Evolutionary conservation across 371 early-diverging fungal genomes (phyloP).

Genomic region (Phascolomyces articulosus): DNA sequence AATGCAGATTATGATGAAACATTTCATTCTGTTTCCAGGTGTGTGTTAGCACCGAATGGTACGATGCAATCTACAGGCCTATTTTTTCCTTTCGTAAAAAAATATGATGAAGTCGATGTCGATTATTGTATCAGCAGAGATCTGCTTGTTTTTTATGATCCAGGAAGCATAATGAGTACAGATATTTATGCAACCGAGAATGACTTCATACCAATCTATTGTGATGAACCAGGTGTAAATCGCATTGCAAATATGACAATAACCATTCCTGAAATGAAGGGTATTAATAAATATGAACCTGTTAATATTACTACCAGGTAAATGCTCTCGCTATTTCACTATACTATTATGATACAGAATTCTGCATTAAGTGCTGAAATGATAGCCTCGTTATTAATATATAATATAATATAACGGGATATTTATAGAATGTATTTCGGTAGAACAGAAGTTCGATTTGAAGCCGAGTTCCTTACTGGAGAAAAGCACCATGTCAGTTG

Average conservation of each 20-base stretch:
- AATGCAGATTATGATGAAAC: conserved; percentile 55
- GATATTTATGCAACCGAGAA: conserved; percentile 47
- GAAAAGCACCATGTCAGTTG: too few species aligned
- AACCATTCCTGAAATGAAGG: conserved; percentile 40
- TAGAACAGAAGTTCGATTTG: too few species aligned
- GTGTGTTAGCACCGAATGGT: conserved; percentile 46
- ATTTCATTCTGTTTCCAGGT: conserved; percentile 30
- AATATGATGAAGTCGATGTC: conserved; percentile 39
- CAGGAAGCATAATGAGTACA: conserved; percentile 40
- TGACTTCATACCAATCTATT: conserved; percentile 40
- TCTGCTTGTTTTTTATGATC: conserved; percentile 55
- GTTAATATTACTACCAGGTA: too few species aligned
- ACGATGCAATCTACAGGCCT: conserved; percentile 44
- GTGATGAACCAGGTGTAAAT: conserved; percentile 35
- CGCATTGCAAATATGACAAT: conserved; percentile 48
- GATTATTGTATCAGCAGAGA: conserved; percentile 46
- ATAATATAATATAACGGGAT: too few species aligned
- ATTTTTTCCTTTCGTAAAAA: conserved; percentile 44
- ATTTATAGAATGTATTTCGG: too few species aligned
- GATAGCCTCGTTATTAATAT: too few species aligned
- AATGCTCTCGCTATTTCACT: too few species aligned
- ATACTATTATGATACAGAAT: too few species aligned
- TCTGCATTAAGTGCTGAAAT: too few species aligned
- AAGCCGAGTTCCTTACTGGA: too few species aligned
- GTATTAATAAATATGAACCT: too few species aligned